Evolutionary conservation across 2,329 filamentous ascomycete genomes (phyloP).

Genomic region (Fulvia fulva): DNA sequence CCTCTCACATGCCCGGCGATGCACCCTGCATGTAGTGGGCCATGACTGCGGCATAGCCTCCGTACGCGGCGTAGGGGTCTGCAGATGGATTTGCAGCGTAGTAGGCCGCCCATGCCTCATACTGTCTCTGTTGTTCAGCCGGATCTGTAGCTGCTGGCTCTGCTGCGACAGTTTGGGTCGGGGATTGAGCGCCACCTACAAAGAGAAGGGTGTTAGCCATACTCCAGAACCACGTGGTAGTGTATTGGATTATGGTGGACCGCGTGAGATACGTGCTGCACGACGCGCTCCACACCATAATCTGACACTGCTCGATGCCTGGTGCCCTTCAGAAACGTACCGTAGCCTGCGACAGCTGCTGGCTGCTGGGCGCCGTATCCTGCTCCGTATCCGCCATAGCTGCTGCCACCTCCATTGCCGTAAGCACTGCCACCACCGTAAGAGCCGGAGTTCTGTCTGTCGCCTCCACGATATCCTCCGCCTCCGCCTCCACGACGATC

Average conservation of each 20-base stretch:
- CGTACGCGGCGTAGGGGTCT: slow-evolving; percentile 87
- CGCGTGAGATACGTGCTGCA: no score
- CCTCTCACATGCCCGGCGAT: no score
- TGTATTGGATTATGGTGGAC: no score
- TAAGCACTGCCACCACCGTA: slow-evolving; percentile 37
- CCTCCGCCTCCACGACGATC: slow-evolving; percentile 16
- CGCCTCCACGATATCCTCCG: slow-evolving; percentile 18
- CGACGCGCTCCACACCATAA: slow-evolving; percentile 14
- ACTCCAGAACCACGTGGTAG: no score
- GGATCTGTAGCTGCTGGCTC: slow-evolving; percentile 29
- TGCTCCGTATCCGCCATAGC: slow-evolving; percentile 28
- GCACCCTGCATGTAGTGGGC: slow-evolving; percentile 22
- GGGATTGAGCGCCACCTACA: slow-evolving; percentile 34
- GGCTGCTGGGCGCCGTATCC: slow-evolving; percentile 19
- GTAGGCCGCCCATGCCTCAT: slow-evolving; percentile 68
- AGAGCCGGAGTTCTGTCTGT: slow-evolving; percentile 33
- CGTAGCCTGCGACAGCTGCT: slow-evolving; percentile 5
- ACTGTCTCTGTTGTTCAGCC: slow-evolving; percentile 22
- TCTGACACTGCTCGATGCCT: slow-evolving; percentile 1
- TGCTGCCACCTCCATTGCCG: slow-evolving; percentile 39
- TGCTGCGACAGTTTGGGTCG: slow-evolving; percentile 30
- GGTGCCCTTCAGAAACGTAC: no score
- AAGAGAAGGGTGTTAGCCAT: no score
- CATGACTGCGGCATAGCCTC: slow-evolving; percentile 55
- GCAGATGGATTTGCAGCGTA: slow-evolving; percentile 78